Evolutionary conservation across 345 rosid species (phyloP).

Genomic region (Diplotaxis tenuifolia): DNA sequence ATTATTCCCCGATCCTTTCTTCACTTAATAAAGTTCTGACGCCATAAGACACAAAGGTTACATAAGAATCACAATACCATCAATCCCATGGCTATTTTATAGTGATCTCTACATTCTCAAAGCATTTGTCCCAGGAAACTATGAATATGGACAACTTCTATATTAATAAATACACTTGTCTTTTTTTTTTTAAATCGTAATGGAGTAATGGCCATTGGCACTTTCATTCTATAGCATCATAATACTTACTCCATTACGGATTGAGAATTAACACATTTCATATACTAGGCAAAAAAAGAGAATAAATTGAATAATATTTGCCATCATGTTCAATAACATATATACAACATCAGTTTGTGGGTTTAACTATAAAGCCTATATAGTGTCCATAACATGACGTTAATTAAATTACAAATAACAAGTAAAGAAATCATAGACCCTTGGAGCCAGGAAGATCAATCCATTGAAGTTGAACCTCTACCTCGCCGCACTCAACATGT

Average conservation of each 20-base stretch:
- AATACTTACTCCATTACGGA: not conserved
- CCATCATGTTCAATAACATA: not conserved
- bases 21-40: too few relatives aligned
- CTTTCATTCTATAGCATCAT: not conserved
- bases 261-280: not conserved
- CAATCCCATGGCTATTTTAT: too few relatives aligned
- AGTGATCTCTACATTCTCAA: too few relatives aligned
- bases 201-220: not conserved
- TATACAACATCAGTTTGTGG: not conserved
- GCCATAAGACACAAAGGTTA: too few relatives aligned
- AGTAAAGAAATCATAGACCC: constrained; percentile 33
- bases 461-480: constrained; percentile 79
- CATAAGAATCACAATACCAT: too few relatives aligned
- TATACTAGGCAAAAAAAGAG: not conserved
- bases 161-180: too few relatives aligned
- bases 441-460: constrained; percentile 68
- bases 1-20: too few relatives aligned
- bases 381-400: not conserved
- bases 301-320: not conserved
- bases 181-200: too few relatives aligned
- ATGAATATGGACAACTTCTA: too few relatives aligned
- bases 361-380: not conserved
- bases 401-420: not conserved
- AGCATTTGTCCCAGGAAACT: too few relatives aligned
- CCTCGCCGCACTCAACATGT: constrained; percentile 85